Evolutionary conservation across 148 eudicot genomes (phyloP).

Genomic region (Linanthus parryae): DNA sequence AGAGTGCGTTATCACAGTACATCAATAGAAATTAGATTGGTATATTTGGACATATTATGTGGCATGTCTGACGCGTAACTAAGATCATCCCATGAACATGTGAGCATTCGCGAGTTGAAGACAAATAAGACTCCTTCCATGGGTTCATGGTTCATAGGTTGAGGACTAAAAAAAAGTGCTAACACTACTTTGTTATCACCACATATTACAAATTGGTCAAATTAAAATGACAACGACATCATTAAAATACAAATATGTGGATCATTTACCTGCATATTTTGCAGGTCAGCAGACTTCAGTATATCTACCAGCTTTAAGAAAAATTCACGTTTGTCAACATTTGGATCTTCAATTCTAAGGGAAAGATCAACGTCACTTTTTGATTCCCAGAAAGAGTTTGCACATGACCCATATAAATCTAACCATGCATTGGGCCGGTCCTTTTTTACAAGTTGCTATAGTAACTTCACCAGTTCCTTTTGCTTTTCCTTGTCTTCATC

Average conservation of each 20-base stretch:
- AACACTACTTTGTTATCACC: too few species aligned
- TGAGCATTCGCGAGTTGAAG: too few species aligned
- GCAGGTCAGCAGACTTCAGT: slow-evolving; percentile 62
- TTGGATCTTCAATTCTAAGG: slow-evolving; percentile 52
- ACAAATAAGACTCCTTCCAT: too few species aligned
- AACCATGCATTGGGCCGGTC: slow-evolving; percentile 88
- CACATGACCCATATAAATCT: slow-evolving; percentile 87
- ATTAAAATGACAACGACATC: too few species aligned
- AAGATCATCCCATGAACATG: too few species aligned
- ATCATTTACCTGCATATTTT: slow-evolving; percentile 75
- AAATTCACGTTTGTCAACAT: slow-evolving; percentile 58
- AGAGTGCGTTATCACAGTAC: too few species aligned
- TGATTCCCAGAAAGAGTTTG: slow-evolving; percentile 81
- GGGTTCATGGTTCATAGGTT: too few species aligned
- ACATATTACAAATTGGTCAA: too few species aligned
- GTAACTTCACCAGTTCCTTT: slow-evolving; percentile 48
- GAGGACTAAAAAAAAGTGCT: too few species aligned
- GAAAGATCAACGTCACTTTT: slow-evolving; percentile 96
- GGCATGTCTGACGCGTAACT: too few species aligned
- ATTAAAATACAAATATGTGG: not conserved
- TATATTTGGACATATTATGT: too few species aligned
- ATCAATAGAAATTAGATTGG: too few species aligned
- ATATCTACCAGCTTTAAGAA: slow-evolving; percentile 82
- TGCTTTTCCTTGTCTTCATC: slow-evolving; percentile 87
- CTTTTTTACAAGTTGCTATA: slow-evolving; percentile 69